Base-by-base conservation (phyloP, 139 green algal species). In the Zygnema cylindricum region DNA sequence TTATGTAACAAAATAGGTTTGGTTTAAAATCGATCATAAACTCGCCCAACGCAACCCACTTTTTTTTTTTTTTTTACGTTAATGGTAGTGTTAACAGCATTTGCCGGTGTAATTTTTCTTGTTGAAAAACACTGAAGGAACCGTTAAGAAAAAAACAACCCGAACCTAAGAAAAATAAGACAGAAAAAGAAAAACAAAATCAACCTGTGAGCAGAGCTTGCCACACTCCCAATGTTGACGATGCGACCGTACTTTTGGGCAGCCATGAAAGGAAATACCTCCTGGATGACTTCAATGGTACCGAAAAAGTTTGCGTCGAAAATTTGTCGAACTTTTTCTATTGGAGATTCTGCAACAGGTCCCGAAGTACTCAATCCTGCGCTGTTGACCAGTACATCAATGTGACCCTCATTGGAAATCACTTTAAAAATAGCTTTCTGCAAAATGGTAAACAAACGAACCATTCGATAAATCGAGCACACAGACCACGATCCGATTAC, bases 311-410 rank as follows among this genome's bases (percentile, higher is more conserved):
- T 87, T 25, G 81, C 78, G 36, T 87, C 81, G 30, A 87, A 87
- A 36, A 87, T 36, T 23, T 1, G 22, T 21, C 81, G 43, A 63
- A 73, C 38, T 25, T 78, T 38, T 0, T 73, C 2, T 3, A 87
- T 30, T 23, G 81, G 81, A 1, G 43, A 25, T 63, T 87, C 81
- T 25, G 54, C 30, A 23, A 38, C 1, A 25, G 81, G 81, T 0
- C 81, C 49, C 7, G 33, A 39, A 38, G 43, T 36, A 39, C n/a
- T 25, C 22, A 87, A 38, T 30, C 49, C 81, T 25, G 81, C 81
- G 25, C 78, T 87, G 81, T 87, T 87, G 32, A 87, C 81, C 3
- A 87, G 81, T 0, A 87, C 54, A 40, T 87, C 81, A 23, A 87
- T 49, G 21, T 69, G 32, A 2, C 81, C 81, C 30, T 63, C 81